A percentile compares a stretch with the other conserved stretches of the same genome.
phyloP scores from a whole-genome alignment of 371 early-diverging fungal genomes.

The Lichtheimia ornata region DNA sequence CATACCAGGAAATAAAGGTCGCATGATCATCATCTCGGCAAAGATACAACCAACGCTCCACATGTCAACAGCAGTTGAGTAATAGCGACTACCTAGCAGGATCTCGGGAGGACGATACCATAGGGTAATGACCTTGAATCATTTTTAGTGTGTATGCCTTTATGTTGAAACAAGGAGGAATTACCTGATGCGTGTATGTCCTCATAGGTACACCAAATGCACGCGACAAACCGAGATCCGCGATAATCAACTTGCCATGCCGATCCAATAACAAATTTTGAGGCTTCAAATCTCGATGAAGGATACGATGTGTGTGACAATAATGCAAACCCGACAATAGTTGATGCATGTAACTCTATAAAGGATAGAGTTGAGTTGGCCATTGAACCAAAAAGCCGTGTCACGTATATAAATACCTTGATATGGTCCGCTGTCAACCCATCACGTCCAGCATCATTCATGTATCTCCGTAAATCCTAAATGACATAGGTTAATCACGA shows the following conservation, averaged over 20 bases:
- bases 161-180: neutral
- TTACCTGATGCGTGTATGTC: constrained; percentile 92
- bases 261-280: constrained; percentile 94
- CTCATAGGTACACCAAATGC: constrained; percentile 89
- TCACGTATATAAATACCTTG: constrained; percentile 50
- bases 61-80: constrained; percentile 76
- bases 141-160: neutral
- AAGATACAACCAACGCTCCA: constrained; percentile 85
- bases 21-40: constrained; percentile 89
- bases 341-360: constrained; percentile 89
- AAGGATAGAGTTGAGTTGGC: neutral
- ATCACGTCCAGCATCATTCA: constrained; percentile 70
- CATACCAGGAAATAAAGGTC: constrained; percentile 86
- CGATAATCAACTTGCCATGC: constrained; percentile 84
- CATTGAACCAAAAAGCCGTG: neutral
- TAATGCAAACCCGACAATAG: constrained; percentile 80
- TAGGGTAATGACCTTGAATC: constrained; percentile 87
- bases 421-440: constrained; percentile 68
- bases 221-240: constrained; percentile 95
- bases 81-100: constrained; percentile 66
- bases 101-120: constrained; percentile 91
- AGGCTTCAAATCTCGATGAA: constrained; percentile 94
- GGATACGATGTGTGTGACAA: constrained; percentile 86
- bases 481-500: neutral
- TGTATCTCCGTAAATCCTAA: constrained; percentile 91